These are phyloP conservation scores for Basidioascus undulatus DNA, from an alignment of 768 basidiomycete species.

Conservation along the genomic window DNA sequence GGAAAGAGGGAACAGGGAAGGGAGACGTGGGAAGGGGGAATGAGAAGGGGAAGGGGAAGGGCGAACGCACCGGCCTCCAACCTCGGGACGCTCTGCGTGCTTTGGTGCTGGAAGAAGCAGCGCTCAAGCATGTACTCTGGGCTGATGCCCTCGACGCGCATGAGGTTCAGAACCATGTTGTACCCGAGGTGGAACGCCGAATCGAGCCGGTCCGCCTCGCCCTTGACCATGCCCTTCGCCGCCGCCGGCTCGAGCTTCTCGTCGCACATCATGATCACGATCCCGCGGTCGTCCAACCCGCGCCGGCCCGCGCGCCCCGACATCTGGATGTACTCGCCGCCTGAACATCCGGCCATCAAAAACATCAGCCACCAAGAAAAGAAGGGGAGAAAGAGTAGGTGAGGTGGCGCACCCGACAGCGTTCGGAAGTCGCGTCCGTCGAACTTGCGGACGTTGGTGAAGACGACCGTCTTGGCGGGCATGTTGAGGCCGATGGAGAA, in stretches of 20 bases:
- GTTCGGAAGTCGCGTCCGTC: constrained; percentile 87
- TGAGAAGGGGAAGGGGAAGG: not conserved
- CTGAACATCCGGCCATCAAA: constrained; percentile 12
- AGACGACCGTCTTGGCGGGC: constrained; percentile 98
- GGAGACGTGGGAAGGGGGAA: not conserved
- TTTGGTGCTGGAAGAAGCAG: constrained; percentile 98
- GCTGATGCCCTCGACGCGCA: constrained; percentile 94
- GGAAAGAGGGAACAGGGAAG: not conserved
- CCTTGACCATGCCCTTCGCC: constrained; percentile 93
- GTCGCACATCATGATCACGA: constrained; percentile 99
- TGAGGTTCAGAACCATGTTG: constrained; percentile 94
- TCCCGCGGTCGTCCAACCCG: constrained; percentile 91
- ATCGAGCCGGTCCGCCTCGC: constrained; percentile 84
- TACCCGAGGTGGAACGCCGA: constrained; percentile 97
- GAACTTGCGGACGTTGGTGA: constrained; percentile 83
- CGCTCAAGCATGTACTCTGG: constrained; percentile 95
- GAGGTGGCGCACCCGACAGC: constrained; percentile 34
- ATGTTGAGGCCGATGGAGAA: constrained; percentile 96
- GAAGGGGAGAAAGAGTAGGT: constrained; percentile 3
- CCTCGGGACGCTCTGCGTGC: constrained; percentile 62
- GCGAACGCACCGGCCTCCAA: constrained; percentile 47
- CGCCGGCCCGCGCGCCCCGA: constrained; percentile 91
- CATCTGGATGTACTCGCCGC: constrained; percentile 98
- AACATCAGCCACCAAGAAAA: not conserved
- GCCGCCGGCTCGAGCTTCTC: constrained; percentile 81